Conservation (phyloP, 768 basidiomycete genomes). For the Agrocybe pediades region DNA sequence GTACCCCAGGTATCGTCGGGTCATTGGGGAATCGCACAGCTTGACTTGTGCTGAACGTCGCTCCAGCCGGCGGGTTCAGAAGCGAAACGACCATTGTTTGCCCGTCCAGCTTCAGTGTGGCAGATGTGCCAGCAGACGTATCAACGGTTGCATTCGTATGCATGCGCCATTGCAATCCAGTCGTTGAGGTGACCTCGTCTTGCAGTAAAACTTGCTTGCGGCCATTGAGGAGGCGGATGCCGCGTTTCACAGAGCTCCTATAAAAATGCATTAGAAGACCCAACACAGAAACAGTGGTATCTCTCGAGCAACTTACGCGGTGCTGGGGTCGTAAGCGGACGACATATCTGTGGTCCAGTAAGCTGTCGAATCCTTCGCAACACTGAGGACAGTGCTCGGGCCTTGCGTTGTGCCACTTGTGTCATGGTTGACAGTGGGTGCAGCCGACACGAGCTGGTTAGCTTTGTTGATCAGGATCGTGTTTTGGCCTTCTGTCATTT, state of each 20-base stretch:
- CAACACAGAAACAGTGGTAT: constrained; percentile 1
- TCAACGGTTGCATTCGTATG: constrained; percentile 91
- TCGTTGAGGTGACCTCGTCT: constrained; percentile 77
- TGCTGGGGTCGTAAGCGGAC: constrained; percentile 61
- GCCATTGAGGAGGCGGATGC: constrained; percentile 78
- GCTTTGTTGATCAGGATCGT: constrained; percentile 72
- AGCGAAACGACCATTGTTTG: constrained; percentile 69
- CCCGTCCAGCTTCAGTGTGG: constrained; percentile 73
- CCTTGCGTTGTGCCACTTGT: constrained; percentile 68
- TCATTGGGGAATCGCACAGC: constrained; percentile 64
- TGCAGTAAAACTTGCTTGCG: constrained; percentile 90
- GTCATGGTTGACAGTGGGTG: constrained; percentile 58
- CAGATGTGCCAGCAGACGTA: constrained; percentile 53
- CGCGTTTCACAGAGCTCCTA: constrained; percentile 78
- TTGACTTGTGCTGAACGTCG: constrained; percentile 53
- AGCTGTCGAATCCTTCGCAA: constrained; percentile 70
- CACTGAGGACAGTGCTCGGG: constrained; percentile 75
- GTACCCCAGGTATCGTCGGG: constrained; percentile 48
- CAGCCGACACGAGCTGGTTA: constrained; percentile 81
- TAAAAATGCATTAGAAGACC: constrained; percentile 15
- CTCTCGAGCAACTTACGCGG: constrained; percentile 54
- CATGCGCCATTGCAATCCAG: constrained; percentile 82
- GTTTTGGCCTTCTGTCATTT: constrained; percentile 97
- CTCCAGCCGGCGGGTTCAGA: constrained; percentile 68
- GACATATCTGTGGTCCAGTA: constrained; percentile 81